Conservation (phyloP, 2,329 filamentous ascomycete species). For the Colletotrichum sp. region DNA sequence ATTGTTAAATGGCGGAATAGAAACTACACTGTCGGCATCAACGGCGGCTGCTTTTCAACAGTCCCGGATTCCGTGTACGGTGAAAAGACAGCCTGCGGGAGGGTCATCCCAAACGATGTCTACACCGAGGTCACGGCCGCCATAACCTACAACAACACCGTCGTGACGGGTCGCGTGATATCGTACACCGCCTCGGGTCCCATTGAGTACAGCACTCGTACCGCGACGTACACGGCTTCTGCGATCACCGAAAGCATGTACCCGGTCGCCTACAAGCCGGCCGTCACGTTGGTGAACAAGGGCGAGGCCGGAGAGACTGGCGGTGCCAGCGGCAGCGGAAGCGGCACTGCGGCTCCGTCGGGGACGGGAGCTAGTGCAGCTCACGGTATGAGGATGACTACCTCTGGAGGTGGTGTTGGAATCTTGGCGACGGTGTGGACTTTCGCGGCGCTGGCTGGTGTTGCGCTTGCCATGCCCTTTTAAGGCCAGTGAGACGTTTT, state of each 20-base stretch:
- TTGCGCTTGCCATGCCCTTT: neutral
- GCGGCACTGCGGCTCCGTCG: neutral
- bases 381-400: neutral
- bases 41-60: neutral
- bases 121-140: neutral
- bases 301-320: neutral
- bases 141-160: conserved; percentile 2
- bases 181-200: neutral
- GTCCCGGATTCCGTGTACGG: neutral
- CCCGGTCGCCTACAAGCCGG: neutral
- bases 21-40: neutral
- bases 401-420: neutral
- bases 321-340: neutral
- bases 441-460: neutral
- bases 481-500: neutral
- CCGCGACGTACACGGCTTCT: neutral
- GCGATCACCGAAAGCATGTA: neutral
- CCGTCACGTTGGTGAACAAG: neutral
- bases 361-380: neutral
- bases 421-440: neutral
- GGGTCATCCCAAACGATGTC: neutral
- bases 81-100: neutral
- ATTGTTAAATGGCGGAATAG: neutral
- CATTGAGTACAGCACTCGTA: neutral
- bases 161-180: neutral